phyloP scores from a whole-genome alignment of 1,139 yeast species.

The Geotrichum cucujoidarum region DNA sequence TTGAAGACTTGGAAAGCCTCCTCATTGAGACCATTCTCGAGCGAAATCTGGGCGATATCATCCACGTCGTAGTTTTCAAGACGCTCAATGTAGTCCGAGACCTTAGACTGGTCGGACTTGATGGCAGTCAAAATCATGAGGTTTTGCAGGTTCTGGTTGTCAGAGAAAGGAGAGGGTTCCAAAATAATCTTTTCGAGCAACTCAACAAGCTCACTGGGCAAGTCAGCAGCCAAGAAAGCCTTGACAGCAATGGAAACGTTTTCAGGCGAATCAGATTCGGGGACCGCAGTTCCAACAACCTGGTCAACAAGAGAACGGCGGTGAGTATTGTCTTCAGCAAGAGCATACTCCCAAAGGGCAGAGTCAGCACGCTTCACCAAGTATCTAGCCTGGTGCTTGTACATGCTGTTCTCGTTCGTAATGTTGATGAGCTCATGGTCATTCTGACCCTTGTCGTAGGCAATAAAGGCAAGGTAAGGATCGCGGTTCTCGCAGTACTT shows the following conservation, averaged over 20 bases:
- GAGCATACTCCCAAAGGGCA: constrained; percentile 74
- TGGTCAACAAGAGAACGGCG: constrained; percentile 90
- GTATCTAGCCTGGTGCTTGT: constrained; percentile 96
- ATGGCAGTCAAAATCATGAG: constrained; percentile 88
- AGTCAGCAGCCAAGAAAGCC: constrained; percentile 93
- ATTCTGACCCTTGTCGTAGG: constrained; percentile 90
- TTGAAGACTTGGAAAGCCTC: constrained; percentile 94
- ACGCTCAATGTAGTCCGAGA: constrained; percentile 76
- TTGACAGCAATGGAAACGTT: constrained; percentile 94
- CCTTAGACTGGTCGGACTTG: constrained; percentile 88
- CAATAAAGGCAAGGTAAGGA: constrained; percentile 95
- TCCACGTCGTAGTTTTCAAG: constrained; percentile 87
- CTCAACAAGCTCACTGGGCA: constrained; percentile 86
- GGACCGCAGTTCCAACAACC: constrained; percentile 93
- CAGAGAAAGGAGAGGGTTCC: constrained; percentile 96
- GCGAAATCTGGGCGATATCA: constrained; percentile 89
- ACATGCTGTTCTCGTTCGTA: constrained; percentile 96
- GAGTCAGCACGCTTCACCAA: constrained; percentile 79
- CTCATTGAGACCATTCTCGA: constrained; percentile 81
- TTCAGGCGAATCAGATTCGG: constrained; percentile 92
- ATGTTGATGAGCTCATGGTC: constrained; percentile 84
- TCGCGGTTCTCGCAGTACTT: constrained; percentile 98
- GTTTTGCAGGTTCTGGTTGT: constrained; percentile 92
- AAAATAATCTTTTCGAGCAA: constrained; percentile 89
- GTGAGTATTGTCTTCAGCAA: constrained; percentile 70